Evolutionary conservation across 2,329 filamentous ascomycete genomes (phyloP), one percentile per base, ranked within the genome.

Genomic region (Claviceps fusiformis): DNA sequence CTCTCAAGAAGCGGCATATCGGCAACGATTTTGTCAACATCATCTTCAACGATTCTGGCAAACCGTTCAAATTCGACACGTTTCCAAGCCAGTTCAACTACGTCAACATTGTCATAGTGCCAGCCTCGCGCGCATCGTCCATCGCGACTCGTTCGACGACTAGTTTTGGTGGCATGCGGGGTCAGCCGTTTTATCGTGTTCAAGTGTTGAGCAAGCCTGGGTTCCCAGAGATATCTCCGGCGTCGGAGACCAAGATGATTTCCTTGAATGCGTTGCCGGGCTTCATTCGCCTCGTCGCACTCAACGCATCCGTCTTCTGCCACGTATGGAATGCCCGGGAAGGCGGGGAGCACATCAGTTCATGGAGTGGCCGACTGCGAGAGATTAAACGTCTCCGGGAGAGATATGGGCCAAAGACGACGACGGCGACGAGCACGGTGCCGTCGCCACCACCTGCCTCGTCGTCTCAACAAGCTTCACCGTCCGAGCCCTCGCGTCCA

Each of bases 21-120:
- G 93, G 93, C 56, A 98, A 98, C 65, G 93, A 97, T 69, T 95
- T 89, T 68, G 93, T 98, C 66, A 97, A 95, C 67, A 95, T 98
- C 62, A 86, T 98, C 56, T 98, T 95, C 77, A 98, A 98, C 68
- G 89, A 95, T 64, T 96, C 91, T 2, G 92, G 93, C n/a, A 70
- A 85, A 50, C 86, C 87, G 0, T 97, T 95, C 73, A 79, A 81
- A 54, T 95, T 95, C 66, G 82, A 95, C 66, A 95, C 89, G 0
- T 95, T 98, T 62, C 89, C 89, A 0, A 95, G 90, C 0, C 87
- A 92, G 56, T 95, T 98, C 75, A 97, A 96, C 66, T 95, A 88
- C 65, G 90, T 98, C 66, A 90, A 96, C 67, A 97, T 98, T 63
- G 86, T 97, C 62, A 92, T 98, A 64, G 89, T 88, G 2, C 93